These are phyloP conservation scores for Thraustotheca clavata DNA, from an alignment of 352 stramenopile species.

Conservation along the genomic window DNA sequence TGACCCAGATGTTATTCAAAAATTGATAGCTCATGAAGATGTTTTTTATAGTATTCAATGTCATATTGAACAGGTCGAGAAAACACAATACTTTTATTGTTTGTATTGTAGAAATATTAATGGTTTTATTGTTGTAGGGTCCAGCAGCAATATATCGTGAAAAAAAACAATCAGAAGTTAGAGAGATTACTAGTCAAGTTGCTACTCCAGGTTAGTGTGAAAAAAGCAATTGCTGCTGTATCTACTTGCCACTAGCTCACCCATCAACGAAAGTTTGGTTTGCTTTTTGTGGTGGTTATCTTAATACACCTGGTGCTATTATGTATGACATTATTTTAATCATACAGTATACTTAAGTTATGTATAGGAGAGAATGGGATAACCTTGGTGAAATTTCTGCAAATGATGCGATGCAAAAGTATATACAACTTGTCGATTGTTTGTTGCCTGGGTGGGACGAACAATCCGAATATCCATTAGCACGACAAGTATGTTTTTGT, in stretches of 20 bases:
- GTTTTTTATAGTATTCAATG: constrained; percentile 59
- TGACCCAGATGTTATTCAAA: constrained; percentile 52
- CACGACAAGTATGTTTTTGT: constrained; percentile 21
- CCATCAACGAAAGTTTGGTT: neutral
- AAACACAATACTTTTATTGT: neutral
- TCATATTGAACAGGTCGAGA: constrained; percentile 53
- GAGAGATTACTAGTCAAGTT: neutral
- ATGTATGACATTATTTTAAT: too few relatives aligned
- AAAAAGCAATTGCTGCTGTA: too few relatives aligned
- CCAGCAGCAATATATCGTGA: constrained; percentile 41
- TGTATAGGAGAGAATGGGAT: constrained; percentile 63
- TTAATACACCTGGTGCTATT: constrained; percentile 34
- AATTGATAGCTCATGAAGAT: constrained; percentile 43
- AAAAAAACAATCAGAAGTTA: constrained; percentile 32
- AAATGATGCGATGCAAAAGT: constrained; percentile 46
- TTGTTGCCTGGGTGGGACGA: constrained; percentile 60
- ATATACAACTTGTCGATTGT: constrained; percentile 45
- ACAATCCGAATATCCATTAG: constrained; percentile 39
- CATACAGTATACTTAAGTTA: too few relatives aligned
- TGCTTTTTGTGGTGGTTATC: constrained; percentile 42
- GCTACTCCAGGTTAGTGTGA: neutral
- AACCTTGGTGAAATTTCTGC: constrained; percentile 33
- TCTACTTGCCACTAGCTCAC: too few relatives aligned
- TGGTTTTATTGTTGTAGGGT: constrained; percentile 25
- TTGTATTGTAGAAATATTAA: constrained; percentile 1